Evolutionary conservation across 208 protist genomes (phyloP), one percentile per base, ranked within the genome.

Genomic region (Vickermania spadyakhi): DNA sequence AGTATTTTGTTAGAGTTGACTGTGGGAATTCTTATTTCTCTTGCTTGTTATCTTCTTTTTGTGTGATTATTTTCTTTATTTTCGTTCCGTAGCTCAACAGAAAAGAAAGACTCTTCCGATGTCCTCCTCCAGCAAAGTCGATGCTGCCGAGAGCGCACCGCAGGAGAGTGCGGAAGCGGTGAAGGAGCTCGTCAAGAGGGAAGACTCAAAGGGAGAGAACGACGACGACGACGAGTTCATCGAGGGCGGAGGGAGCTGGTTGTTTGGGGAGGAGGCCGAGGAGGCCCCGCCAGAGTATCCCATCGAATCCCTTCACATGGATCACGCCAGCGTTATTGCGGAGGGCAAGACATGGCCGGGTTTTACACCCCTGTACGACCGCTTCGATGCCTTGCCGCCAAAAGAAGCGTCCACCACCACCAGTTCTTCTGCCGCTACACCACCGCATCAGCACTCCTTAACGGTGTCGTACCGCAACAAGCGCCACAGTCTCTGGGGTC

Each of bases 401-500:
- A 14, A n/a, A 2, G 54, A 31, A 31, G 63, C 26, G 28, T 14
- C 31, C 36, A 14, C 52, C 58, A 13, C 62, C 52, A 3, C 56
- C 25, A 3, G 60, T 5, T 0, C 62, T 64, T 13, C 11, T 60
- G 26, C 60, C 41, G 18, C 31, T 5, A 25, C 41, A 68, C 23
- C 51, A 57, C 0, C 42, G 79, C 45, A 63, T 67, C n/a, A 51
- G 75, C 29, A 60, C 28, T 0, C 71, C 76, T 0, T 50, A 56
- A 0, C 77, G 75, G 25, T 66, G 87, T n/a, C 54, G 52, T 87
- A 77, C 61, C 81, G 86, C 11, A 79, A 88, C 51, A 91, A 91
- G 62, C 84, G 80, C 1, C 87, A 94, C 70, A 91, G 84, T 60
- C 66, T 94, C 27, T 94, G 87, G 84, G 87, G 87, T 7, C 87